Evolutionary conservation across 2,329 filamentous ascomycete genomes (phyloP), one percentile per base, ranked within the genome.

Genomic region (Clonostachys rosea): DNA sequence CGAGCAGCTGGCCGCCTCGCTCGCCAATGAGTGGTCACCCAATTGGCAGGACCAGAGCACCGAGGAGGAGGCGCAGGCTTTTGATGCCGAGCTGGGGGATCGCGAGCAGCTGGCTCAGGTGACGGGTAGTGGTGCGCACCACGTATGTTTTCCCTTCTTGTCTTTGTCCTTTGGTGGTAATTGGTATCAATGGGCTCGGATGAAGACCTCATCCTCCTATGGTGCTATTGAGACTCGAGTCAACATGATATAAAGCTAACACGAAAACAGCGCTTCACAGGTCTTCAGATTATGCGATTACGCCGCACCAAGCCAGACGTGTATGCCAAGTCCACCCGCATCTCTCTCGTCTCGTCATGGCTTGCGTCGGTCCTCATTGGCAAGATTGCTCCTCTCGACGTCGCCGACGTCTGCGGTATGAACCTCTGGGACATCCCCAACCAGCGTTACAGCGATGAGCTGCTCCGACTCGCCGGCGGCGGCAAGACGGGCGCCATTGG

Each of bases 11-110:
- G 67, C 72, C 10, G 71, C 69, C 4, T 87, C 86, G 0, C 89
- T 97, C 61, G 87, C 91, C 14, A 87, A 95, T 64, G 84, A 87
- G 5, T 91, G 84, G 69, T 91, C 89, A 54, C 94, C 94, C 8
- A 99, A 97, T 66, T 99, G 94, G 94, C 94, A 97, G 70, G 94
- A 99, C 65, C 87, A 91, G 51, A 96, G 91, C 69, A 97, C 94
- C 3, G 91, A 96, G 70, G 76, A 76, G 54, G 89, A 99, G 69
- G 96, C 91, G 62, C 91, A 96, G 63, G 76, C 81, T 52, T 97
- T 97, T 61, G 91, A 97, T 64, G 77, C 72, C 6, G 73, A 75
- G 46, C 70, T 96, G 8, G 88, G 87, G 1, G 74, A 74, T 7
- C 73, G 80, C 3, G 77, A 86, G 58, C 75, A 77, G 52, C 70